Percentiles rank a stretch among this genome's conserved stretches.
These are phyloP conservation scores for Melastoma candidum DNA, from an alignment of 441 rosid species.

Conservation along the genomic window DNA sequence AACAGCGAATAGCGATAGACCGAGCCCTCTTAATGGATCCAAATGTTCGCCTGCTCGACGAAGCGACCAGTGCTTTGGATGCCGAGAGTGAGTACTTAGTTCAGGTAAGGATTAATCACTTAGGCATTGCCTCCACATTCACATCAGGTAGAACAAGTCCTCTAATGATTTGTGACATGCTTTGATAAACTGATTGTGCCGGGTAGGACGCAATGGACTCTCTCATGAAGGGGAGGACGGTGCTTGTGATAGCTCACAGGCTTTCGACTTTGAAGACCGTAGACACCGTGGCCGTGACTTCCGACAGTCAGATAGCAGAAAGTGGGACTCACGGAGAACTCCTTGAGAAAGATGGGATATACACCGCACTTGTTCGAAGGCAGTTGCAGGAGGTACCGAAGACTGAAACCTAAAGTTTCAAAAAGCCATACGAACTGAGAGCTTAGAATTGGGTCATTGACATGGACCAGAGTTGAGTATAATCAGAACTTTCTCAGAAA, in stretches of 20 bases:
- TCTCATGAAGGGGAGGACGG: slow-evolving; percentile 83
- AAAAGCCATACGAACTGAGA: too few species aligned
- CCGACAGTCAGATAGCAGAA: slow-evolving; percentile 78
- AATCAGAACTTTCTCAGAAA: too few species aligned
- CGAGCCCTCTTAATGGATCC: slow-evolving; percentile 91
- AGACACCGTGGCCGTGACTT: slow-evolving; percentile 68
- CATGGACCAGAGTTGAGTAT: too few species aligned
- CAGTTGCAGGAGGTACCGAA: slow-evolving; percentile 49
- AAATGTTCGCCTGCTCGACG: slow-evolving; percentile 66
- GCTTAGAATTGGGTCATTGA: too few species aligned
- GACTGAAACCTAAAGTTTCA: slow-evolving; percentile 14
- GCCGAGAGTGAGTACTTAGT: slow-evolving; percentile 95
- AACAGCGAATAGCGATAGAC: slow-evolving; percentile 84
- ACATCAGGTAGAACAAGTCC: background rate
- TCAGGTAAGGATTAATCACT: slow-evolving; percentile 34
- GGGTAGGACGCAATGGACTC: slow-evolving; percentile 82
- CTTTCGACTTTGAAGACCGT: slow-evolving; percentile 77
- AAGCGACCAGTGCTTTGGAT: slow-evolving; percentile 94
- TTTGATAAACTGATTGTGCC: background rate
- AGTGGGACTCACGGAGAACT: slow-evolving; percentile 78
- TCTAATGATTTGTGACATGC: background rate
- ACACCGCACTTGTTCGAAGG: slow-evolving; percentile 72
- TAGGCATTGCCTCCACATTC: background rate
- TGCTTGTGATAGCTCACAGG: slow-evolving; percentile 84
- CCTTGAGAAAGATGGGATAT: slow-evolving; percentile 50